Evolutionary conservation across 73 alveolate species (phyloP).

Genomic region (Symbiodinium pilosum): DNA sequence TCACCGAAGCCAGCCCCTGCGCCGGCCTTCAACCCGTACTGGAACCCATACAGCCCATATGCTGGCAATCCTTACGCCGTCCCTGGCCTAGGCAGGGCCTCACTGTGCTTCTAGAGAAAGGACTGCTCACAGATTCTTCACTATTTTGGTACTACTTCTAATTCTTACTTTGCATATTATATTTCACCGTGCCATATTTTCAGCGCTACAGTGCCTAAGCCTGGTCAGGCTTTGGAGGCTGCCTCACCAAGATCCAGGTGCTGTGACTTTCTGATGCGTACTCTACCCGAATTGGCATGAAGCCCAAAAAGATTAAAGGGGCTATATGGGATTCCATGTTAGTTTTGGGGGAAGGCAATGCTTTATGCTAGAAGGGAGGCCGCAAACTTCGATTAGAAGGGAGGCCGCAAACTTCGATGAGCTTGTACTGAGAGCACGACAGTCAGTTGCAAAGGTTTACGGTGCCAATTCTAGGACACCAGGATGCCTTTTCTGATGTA

Average conservation of each 20-base stretch:
- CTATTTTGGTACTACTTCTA: too few species aligned
- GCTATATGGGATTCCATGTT: too few species aligned
- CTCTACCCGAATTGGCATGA: too few species aligned
- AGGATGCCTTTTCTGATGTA: background rate
- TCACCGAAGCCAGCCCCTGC: background rate
- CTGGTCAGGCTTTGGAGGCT: background rate
- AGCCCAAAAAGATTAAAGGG: too few species aligned
- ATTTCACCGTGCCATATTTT: too few species aligned
- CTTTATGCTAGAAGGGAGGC: too few species aligned
- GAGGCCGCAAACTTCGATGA: too few species aligned
- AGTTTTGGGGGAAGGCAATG: too few species aligned
- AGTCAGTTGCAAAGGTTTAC: background rate
- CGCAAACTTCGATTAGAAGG: too few species aligned
- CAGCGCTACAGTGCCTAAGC: background rate
- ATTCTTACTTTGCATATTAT: too few species aligned
- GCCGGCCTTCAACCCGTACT: background rate
- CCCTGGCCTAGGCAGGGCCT: constrained; percentile 43
- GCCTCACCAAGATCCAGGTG: constrained; percentile 25
- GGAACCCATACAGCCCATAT: constrained; percentile 19
- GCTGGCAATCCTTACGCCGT: constrained; percentile 64
- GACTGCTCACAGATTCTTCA: too few species aligned
- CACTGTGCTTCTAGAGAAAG: background rate
- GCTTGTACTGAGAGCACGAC: too few species aligned
- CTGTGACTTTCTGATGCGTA: background rate
- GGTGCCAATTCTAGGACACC: background rate